A percentile compares a stretch with the other conserved stretches of the same genome.
Conservation (phyloP, 2,329 filamentous ascomycete species). For the Nectriaceae sp. region DNA sequence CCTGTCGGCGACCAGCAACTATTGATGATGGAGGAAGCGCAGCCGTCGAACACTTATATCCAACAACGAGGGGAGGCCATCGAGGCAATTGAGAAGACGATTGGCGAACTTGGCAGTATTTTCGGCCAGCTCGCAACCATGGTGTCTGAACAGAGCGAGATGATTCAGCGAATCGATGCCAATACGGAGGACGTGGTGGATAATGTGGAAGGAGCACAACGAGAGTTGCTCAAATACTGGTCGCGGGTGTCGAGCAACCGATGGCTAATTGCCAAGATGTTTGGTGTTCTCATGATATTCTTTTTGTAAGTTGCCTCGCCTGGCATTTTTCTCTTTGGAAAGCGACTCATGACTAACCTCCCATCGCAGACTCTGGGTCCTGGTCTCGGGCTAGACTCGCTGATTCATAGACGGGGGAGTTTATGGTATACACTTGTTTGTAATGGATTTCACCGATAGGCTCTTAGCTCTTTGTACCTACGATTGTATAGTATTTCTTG, state of each 20-base stretch:
- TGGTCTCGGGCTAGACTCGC: constrained; percentile 38
- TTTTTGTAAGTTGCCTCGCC: constrained; percentile 58
- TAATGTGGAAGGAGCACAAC: constrained; percentile 95
- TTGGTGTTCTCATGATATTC: constrained; percentile 90
- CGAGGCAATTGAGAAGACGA: constrained; percentile 94
- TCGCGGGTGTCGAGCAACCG: constrained; percentile 89
- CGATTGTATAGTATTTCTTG: constrained; percentile 20
- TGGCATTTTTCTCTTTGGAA: background rate
- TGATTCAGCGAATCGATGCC: constrained; percentile 95
- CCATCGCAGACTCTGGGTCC: constrained; percentile 38
- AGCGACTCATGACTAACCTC: background rate
- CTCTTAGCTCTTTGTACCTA: constrained; percentile 20
- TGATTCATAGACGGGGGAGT: constrained; percentile 9
- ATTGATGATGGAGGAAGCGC: constrained; percentile 88
- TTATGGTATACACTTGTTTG: constrained; percentile 19
- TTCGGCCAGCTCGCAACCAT: constrained; percentile 94
- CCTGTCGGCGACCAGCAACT: constrained; percentile 83
- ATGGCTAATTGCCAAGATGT: constrained; percentile 86
- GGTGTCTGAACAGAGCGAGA: constrained; percentile 96
- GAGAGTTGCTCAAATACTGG: constrained; percentile 97
- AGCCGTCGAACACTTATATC: constrained; percentile 84
- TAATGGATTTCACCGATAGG: constrained; percentile 22
- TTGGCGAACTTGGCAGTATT: constrained; percentile 84
- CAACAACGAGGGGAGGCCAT: constrained; percentile 94
- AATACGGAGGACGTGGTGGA: constrained; percentile 98